phyloP scores from a whole-genome alignment of 163 green algal species.

The Scenedesmus sp. region DNA sequence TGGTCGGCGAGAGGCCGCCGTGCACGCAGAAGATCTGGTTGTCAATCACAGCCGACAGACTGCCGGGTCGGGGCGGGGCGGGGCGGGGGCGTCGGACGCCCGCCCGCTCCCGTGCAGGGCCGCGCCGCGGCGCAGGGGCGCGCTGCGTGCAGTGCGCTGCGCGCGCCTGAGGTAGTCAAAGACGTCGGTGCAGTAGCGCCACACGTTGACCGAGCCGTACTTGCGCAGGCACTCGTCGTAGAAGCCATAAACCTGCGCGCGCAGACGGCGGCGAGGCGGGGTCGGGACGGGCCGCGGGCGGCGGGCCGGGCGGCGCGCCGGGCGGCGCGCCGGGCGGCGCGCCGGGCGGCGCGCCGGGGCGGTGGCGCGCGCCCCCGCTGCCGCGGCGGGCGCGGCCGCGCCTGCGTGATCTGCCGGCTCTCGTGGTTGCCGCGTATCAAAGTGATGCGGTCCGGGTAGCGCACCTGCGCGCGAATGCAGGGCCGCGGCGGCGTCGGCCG shows the following conservation, averaged over 20 bases:
- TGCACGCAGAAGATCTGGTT: constrained; percentile 97
- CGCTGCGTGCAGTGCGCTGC: background rate
- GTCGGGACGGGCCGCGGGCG: too few relatives aligned
- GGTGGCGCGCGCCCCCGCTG: too few relatives aligned
- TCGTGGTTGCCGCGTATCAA: constrained; percentile 99
- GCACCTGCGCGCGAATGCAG: too few relatives aligned
- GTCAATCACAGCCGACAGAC: constrained; percentile 93
- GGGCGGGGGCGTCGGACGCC: too few relatives aligned
- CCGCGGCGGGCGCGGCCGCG: constrained; percentile 38
- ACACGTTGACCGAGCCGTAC: constrained; percentile 98
- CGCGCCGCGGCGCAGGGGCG: too few relatives aligned
- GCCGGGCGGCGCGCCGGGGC: too few relatives aligned
- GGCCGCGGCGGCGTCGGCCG: too few relatives aligned
- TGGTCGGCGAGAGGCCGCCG: constrained; percentile 94
- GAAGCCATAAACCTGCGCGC: constrained; percentile 96
- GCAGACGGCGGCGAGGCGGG: too few relatives aligned
- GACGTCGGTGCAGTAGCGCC: constrained; percentile 99
- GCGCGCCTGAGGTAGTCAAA: constrained; percentile 97
- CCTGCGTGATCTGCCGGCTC: constrained; percentile 97
- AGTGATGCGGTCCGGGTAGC: constrained; percentile 97
- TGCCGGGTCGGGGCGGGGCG: too few relatives aligned
- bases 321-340: too few relatives aligned
- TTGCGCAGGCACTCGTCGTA: constrained; percentile 99
- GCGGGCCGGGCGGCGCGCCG: too few relatives aligned
- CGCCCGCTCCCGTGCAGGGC: too few relatives aligned